phyloP scores from a whole-genome alignment of 306 rosid species.

The Casuarina glauca region DNA sequence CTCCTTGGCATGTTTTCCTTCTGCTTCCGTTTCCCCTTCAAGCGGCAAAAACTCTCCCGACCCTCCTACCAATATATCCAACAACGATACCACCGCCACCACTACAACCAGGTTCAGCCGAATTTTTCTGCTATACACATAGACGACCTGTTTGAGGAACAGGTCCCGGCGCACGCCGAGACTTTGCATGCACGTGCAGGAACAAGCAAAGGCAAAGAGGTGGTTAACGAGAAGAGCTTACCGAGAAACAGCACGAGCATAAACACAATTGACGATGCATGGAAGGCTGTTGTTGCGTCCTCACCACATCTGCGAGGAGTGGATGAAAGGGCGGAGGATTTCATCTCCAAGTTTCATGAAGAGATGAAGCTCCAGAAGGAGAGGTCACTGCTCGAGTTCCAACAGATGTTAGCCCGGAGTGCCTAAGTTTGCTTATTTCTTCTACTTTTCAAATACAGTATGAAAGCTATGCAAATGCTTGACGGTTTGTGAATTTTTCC shows the following conservation, averaged over 20 bases:
- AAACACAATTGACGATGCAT: conserved; percentile 51
- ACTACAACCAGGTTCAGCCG: conserved; percentile 17
- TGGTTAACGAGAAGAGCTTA: background rate
- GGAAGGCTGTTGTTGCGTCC: conserved; percentile 53
- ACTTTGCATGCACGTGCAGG: conserved; percentile 26
- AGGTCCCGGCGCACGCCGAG: conserved; percentile 11
- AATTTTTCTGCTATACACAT: conserved; percentile 47
- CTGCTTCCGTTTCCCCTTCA: conserved; percentile 35
- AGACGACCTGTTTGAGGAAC: conserved; percentile 54
- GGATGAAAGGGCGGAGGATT: conserved; percentile 67
- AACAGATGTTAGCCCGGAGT: conserved; percentile 49
- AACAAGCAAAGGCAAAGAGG: conserved; percentile 41
- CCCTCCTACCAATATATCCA: conserved; percentile 18
- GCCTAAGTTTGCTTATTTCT: conserved; percentile 2
- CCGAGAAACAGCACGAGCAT: conserved; percentile 4
- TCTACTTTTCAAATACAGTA: background rate
- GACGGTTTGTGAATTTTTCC: background rate
- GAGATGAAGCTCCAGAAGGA: conserved; percentile 58
- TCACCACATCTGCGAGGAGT: conserved; percentile 53
- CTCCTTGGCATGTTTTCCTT: conserved; percentile 38
- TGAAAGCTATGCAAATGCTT: background rate
- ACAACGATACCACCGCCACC: conserved; percentile 23
- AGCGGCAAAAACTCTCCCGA: conserved; percentile 36
- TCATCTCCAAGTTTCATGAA: conserved; percentile 54
- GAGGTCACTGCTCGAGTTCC: conserved; percentile 42